A percentile compares a stretch with the other conserved stretches of the same genome.
phyloP scores from a whole-genome alignment of 768 basidiomycete genomes.

The Rhizopogon vulgaris region DNA sequence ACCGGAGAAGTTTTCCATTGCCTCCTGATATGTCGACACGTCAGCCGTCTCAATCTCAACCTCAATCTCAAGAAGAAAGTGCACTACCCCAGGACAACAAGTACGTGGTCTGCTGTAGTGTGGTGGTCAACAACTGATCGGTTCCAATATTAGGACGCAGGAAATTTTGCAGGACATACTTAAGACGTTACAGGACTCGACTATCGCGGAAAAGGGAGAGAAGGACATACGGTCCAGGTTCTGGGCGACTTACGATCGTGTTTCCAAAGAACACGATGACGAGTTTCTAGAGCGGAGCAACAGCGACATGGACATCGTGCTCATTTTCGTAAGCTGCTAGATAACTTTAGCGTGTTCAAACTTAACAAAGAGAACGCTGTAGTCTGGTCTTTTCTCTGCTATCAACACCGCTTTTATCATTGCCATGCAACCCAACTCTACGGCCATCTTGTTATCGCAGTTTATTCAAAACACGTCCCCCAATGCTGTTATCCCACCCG shows the following conservation, averaged over 20 bases:
- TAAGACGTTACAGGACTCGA: neutral
- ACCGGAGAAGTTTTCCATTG: neutral
- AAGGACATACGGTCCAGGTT: slow-evolving; percentile 5
- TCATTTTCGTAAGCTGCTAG: slow-evolving; percentile 16
- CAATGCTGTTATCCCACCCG: neutral
- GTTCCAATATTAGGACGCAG: neutral
- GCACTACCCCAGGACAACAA: neutral
- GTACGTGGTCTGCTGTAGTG: neutral
- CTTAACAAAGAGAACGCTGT: neutral
- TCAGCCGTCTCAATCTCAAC: neutral
- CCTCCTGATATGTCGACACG: neutral
- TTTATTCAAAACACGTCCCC: slow-evolving; percentile 3
- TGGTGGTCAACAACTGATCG: neutral
- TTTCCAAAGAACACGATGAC: slow-evolving; percentile 11
- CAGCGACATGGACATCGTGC: slow-evolving; percentile 13
- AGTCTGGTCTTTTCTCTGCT: slow-evolving; percentile 6
- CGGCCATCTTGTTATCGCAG: neutral
- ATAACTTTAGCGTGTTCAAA: neutral
- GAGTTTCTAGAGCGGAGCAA: slow-evolving; percentile 14
- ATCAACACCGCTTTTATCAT: slow-evolving; percentile 1
- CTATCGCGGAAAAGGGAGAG: neutral
- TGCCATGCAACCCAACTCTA: slow-evolving; percentile 1
- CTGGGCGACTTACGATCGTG: slow-evolving; percentile 10
- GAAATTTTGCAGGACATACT: neutral
- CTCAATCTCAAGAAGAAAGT: neutral